A percentile compares a stretch with the other conserved stretches of the same genome.
These are phyloP conservation scores for Globisporangium camurandrum DNA, from an alignment of 352 stramenopile genomes.

Conservation along the genomic window DNA sequence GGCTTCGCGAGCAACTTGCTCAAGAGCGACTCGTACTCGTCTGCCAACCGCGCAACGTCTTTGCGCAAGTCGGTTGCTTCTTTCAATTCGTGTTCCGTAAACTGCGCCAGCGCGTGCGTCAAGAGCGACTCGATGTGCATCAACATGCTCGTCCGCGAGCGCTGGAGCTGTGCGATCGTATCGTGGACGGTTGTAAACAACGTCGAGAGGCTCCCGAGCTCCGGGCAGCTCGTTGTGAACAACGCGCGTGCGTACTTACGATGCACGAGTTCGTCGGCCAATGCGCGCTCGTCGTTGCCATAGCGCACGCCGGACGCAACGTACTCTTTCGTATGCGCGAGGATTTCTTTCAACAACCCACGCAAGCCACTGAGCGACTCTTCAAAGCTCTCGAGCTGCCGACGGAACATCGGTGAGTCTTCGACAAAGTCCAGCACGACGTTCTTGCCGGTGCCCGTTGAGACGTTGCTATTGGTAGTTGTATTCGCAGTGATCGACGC, in stretches of 20 bases:
- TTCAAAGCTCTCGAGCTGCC: conserved; percentile 74
- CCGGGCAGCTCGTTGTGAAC: conserved; percentile 75
- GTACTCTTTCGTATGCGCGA: conserved; percentile 72
- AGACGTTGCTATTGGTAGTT: conserved; percentile 13
- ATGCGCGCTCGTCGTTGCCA: conserved; percentile 57
- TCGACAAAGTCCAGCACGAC: conserved; percentile 82
- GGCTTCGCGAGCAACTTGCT: conserved; percentile 77
- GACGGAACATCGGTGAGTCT: conserved; percentile 82
- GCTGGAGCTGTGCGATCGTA: conserved; percentile 72
- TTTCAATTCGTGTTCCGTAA: conserved; percentile 70
- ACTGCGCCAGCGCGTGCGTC: conserved; percentile 50
- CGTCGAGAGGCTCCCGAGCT: conserved; percentile 64
- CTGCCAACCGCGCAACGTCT: conserved; percentile 52
- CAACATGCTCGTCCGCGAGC: conserved; percentile 77
- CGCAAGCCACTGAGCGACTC: conserved; percentile 62
- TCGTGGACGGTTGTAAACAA: conserved; percentile 82
- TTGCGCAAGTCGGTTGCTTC: conserved; percentile 61
- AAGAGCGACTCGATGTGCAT: conserved; percentile 74
- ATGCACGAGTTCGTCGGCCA: conserved; percentile 66
- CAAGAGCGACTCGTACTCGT: conserved; percentile 77
- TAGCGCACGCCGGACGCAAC: conserved; percentile 51
- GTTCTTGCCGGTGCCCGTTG: conserved; percentile 49
- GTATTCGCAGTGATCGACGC: conserved; percentile 12
- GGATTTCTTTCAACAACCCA: conserved; percentile 59
- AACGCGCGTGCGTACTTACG: conserved; percentile 76